Conservation (phyloP, 2,329 filamentous ascomycete species). For the Exophiala alcalophila region DNA sequence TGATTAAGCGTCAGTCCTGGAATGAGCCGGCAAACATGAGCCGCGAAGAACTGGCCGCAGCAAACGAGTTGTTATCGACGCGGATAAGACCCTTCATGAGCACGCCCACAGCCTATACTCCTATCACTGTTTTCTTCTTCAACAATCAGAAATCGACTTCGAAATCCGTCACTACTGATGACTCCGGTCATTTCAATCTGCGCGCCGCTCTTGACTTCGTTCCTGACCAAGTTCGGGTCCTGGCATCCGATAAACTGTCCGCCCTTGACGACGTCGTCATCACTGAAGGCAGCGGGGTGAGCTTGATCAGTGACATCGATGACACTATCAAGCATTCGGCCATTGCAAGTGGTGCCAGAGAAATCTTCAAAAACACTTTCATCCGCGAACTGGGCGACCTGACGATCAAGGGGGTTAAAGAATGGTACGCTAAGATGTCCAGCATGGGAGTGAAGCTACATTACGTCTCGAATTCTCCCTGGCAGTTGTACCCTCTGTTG, state of each 20-base stretch:
- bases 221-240: slow-evolving; percentile 81
- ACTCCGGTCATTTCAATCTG: slow-evolving; percentile 81
- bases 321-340: slow-evolving; percentile 97
- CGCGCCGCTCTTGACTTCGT: slow-evolving; percentile 82
- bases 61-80: slow-evolving; percentile 84
- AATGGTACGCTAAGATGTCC: slow-evolving; percentile 81
- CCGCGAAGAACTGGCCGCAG: slow-evolving; percentile 70
- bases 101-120: slow-evolving; percentile 70
- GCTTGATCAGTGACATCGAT: slow-evolving; percentile 94
- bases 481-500: slow-evolving; percentile 91
- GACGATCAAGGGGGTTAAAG: slow-evolving; percentile 78
- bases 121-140: slow-evolving; percentile 93
- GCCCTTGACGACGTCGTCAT: slow-evolving; percentile 74
- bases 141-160: slow-evolving; percentile 80
- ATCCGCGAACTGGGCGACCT: slow-evolving; percentile 79
- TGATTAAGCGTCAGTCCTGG: slow-evolving; percentile 51
- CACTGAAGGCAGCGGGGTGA: slow-evolving; percentile 75
- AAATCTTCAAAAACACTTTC: slow-evolving; percentile 96
- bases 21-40: slow-evolving; percentile 61
- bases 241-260: slow-evolving; percentile 82
- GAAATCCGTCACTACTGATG: slow-evolving; percentile 78
- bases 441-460: slow-evolving; percentile 83
- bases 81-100: slow-evolving; percentile 87
- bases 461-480: slow-evolving; percentile 98
- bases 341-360: slow-evolving; percentile 78